Base-by-base conservation (phyloP, 768 basidiomycete genomes). In the Xerocomellus intermedius region DNA sequence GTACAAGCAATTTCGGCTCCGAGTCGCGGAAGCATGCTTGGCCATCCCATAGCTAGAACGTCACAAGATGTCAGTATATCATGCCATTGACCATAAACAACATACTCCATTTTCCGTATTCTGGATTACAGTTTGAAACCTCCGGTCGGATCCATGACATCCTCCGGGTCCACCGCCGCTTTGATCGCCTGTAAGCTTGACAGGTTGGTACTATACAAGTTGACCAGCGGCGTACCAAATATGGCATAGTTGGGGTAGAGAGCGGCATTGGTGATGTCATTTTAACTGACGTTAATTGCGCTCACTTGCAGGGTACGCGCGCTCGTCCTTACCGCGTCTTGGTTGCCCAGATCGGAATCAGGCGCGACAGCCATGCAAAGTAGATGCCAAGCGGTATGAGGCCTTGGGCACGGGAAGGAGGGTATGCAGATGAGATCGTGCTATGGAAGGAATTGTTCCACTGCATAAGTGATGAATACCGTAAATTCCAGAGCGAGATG, bases 121-220 rank as follows among this genome's bases (percentile, higher is more conserved):
- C 19, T 21, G 16, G 42, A 17, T 22, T 7, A 49, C 7, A 81
- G 61, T 66, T 82, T 86, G 64, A 77, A 85, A 4, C 83, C 84
- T 1, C 85, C 85, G 13, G 84, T 74, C 5, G 84, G 75, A 6
- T 75, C 78, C 86, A 85, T 86, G 8, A 85, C 74, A 59, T 82
- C 74, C 8, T 70, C 44, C 0, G 83, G 82, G 63, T 86, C 84
- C 38, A 80, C 74, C 14, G 49, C 74, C 14, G 49, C 64, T 60
- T 79, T 81, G 19, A 84, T 63, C 12, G 53, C 58, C 48, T 66
- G 58, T 48, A 85, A 62, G 38, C 44, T 63, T 3, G 65, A 37
- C 3, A 59, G 6, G 51, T 84, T 79, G 0, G 55, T 61, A 0
- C 82, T 83, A 57, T 81, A 86, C 30, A 86, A 63, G 5, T 64